These are phyloP conservation scores for Alternaria brassicae DNA, from an alignment of 2,329 filamentous ascomycete species.

Conservation along the genomic window DNA sequence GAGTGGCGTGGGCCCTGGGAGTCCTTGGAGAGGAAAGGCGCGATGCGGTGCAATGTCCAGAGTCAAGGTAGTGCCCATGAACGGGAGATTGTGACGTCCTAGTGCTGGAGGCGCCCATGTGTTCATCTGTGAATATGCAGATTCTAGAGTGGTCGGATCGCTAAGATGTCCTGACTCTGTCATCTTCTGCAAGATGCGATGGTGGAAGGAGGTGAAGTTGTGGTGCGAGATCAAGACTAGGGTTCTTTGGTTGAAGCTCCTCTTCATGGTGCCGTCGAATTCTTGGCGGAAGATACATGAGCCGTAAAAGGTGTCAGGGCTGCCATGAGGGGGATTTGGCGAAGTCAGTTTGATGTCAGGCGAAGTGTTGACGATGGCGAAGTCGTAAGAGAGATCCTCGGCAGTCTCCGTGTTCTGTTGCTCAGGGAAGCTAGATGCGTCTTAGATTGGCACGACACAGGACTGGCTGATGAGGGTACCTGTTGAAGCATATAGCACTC, in stretches of 20 bases:
- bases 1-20: conserved; percentile 39
- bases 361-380: conserved; percentile 52
- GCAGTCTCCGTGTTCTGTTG: conserved; percentile 52
- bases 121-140: conserved; percentile 48
- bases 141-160: conserved; percentile 49
- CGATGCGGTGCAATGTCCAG: conserved; percentile 52
- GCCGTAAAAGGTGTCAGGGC: conserved; percentile 45
- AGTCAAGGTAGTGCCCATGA: conserved; percentile 47
- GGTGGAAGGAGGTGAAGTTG: conserved; percentile 50
- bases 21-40: conserved; percentile 51
- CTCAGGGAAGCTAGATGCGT: conserved; percentile 48
- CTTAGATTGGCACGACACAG: conserved; percentile 14
- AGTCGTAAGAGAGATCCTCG: conserved; percentile 51
- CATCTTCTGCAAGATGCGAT: conserved; percentile 47
- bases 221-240: conserved; percentile 52
- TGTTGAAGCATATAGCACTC: conserved; percentile 54
- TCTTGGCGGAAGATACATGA: conserved; percentile 53
- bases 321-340: conserved; percentile 50
- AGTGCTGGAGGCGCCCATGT: conserved; percentile 48
- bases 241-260: conserved; percentile 53
- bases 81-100: conserved; percentile 50
- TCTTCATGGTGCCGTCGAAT: conserved; percentile 51
- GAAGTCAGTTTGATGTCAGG: conserved; percentile 64
- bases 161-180: conserved; percentile 48
- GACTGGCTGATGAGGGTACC: conserved; percentile 24